Conservation (phyloP, 257 asterid genomes). For the Solanum arcanum region DNA sequence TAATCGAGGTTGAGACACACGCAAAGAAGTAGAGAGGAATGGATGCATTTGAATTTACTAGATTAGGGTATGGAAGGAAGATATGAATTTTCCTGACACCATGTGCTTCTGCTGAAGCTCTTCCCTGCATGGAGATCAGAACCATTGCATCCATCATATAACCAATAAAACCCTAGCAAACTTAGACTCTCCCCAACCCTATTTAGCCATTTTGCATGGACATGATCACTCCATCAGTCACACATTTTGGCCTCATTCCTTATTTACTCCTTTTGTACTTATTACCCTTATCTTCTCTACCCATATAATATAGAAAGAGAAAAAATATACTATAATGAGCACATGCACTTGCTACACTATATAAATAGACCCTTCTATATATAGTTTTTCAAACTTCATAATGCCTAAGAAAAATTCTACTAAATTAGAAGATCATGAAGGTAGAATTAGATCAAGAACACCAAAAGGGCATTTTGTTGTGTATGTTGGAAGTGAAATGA, state of each 20-base stretch:
- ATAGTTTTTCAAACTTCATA: not conserved
- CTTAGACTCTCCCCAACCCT: not conserved
- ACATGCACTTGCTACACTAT: not conserved
- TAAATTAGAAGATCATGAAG: not conserved
- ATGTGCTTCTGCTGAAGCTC: not conserved
- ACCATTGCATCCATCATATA: not conserved
- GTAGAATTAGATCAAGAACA: slow-evolving; percentile 6
- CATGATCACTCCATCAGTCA: not conserved
- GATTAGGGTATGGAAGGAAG: not conserved
- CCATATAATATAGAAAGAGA: not conserved
- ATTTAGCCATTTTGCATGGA: not conserved
- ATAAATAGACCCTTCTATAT: not conserved
- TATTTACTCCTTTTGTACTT: not conserved
- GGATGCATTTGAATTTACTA: not conserved
- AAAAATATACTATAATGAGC: not conserved
- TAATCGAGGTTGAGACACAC: not conserved
- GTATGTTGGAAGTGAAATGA: slow-evolving; percentile 42
- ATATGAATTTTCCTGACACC: not conserved
- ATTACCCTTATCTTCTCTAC: not conserved
- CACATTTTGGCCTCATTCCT: not conserved
- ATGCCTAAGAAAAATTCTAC: not conserved
- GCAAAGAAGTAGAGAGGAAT: not conserved
- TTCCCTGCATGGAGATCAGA: not conserved
- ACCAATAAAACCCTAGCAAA: not conserved
- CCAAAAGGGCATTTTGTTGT: slow-evolving; percentile 64